Conservation (phyloP, 2,329 filamentous ascomycete genomes). For the Colletotrichum sp. region DNA sequence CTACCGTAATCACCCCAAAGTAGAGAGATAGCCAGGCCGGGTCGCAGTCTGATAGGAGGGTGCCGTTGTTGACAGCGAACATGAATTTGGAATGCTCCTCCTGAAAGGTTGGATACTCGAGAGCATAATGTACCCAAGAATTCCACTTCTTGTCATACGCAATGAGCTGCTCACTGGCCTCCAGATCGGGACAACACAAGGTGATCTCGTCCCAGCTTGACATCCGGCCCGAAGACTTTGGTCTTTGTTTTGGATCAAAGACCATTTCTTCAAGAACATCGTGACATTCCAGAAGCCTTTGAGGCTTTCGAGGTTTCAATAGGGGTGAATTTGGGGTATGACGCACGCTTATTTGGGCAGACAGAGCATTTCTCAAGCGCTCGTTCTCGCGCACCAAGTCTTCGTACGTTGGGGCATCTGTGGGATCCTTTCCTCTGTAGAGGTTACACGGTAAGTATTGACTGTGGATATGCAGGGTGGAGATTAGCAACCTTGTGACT, state of each 20-base stretch:
- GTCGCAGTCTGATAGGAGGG: background rate
- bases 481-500: background rate
- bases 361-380: background rate
- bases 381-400: background rate
- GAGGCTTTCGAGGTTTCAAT: background rate
- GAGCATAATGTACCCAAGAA: conserved; percentile 25
- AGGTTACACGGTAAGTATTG: background rate
- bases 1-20: conserved; percentile 21
- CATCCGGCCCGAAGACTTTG: background rate
- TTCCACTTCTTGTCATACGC: conserved; percentile 20
- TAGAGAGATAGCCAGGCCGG: conserved; percentile 23
- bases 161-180: background rate
- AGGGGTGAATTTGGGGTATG: background rate
- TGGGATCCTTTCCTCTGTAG: background rate
- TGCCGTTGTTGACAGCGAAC: background rate
- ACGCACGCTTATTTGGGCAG: background rate
- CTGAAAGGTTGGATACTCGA: conserved; percentile 23
- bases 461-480: too few species aligned
- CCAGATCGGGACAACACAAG: conserved; percentile 28
- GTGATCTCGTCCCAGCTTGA: background rate
- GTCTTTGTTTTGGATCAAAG: background rate
- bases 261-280: background rate
- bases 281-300: background rate
- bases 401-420: background rate
- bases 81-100: conserved; percentile 10